Conservation (phyloP, 306 rosid species). For the Corylus heterophylla region DNA sequence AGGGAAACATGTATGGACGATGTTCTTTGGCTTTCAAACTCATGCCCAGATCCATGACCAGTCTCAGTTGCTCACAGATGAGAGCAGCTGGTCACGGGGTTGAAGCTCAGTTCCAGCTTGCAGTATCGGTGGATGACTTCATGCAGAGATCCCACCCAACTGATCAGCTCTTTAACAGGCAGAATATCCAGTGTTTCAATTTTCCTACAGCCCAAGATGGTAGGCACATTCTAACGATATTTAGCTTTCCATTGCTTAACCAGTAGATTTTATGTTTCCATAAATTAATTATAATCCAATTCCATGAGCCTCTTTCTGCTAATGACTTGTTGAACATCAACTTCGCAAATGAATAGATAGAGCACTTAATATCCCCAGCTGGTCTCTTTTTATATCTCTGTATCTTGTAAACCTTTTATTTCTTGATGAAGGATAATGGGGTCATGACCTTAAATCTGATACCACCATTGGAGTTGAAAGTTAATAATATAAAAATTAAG, state of each 20-base stretch:
- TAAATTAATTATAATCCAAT: background rate
- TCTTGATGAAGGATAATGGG: background rate
- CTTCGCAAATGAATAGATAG: background rate
- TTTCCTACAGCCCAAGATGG: constrained; percentile 80
- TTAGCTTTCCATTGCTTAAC: constrained; percentile 6
- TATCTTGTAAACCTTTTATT: background rate
- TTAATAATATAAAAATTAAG: background rate
- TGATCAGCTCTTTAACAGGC: constrained; percentile 57
- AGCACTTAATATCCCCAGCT: background rate
- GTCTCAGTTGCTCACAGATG: constrained; percentile 94
- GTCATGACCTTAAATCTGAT: background rate
- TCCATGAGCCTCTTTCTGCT: background rate
- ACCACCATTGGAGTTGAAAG: background rate
- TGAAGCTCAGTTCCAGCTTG: constrained; percentile 90
- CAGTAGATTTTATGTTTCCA: background rate
- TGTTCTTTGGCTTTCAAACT: constrained; percentile 87
- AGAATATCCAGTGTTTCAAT: constrained; percentile 71
- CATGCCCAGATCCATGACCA: constrained; percentile 87
- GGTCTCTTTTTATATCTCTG: background rate
- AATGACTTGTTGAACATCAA: background rate
- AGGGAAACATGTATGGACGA: constrained; percentile 73
- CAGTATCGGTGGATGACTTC: constrained; percentile 91
- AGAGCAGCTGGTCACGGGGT: constrained; percentile 95
- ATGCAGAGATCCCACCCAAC: constrained; percentile 90
- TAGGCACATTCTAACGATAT: constrained; percentile 39